Conservation (phyloP, 805 yeast genomes). For the Zygosaccharomyces gambellarensis region DNA sequence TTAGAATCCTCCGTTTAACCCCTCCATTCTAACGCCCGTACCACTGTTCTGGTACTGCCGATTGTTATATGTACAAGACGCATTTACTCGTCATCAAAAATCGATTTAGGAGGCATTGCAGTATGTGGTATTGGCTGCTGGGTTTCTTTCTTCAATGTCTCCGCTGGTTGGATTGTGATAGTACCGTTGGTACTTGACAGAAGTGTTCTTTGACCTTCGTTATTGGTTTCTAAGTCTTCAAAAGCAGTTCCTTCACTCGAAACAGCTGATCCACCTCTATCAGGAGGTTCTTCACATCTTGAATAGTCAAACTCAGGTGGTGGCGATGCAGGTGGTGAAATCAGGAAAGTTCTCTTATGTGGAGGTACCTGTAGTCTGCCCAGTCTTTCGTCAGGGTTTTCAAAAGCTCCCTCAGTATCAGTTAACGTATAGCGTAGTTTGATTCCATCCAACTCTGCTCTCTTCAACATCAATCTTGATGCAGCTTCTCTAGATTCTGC, state of each 20-base stretch:
- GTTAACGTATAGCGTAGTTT: not conserved
- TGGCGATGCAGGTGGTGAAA: conserved; percentile 42
- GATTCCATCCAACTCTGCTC: not conserved
- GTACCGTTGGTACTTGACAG: conserved; percentile 18
- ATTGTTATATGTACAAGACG: conserved; percentile 1
- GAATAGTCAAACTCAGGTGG: conserved; percentile 40
- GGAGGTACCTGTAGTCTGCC: conserved; percentile 30
- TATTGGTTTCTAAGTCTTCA: not conserved
- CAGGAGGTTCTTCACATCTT: conserved; percentile 37
- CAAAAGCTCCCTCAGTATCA: conserved; percentile 2
- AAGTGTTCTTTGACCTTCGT: conserved; percentile 13
- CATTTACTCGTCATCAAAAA: conserved; percentile 33
- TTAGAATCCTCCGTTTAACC: not conserved
- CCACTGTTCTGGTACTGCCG: not conserved
- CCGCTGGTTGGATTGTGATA: conserved; percentile 23
- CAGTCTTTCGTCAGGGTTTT: not conserved
- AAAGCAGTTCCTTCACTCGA: not conserved
- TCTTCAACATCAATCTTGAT: not conserved
- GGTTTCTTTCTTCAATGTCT: not conserved
- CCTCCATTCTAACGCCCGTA: not conserved
- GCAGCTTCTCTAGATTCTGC: conserved; percentile 3
- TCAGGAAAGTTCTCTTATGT: conserved; percentile 34
- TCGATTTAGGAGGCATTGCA: conserved; percentile 37
- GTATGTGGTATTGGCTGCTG: conserved; percentile 27
- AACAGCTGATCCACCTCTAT: not conserved